These are phyloP conservation scores for Glycine latifolia DNA, from an alignment of 306 rosid species.

Conservation along the genomic window DNA sequence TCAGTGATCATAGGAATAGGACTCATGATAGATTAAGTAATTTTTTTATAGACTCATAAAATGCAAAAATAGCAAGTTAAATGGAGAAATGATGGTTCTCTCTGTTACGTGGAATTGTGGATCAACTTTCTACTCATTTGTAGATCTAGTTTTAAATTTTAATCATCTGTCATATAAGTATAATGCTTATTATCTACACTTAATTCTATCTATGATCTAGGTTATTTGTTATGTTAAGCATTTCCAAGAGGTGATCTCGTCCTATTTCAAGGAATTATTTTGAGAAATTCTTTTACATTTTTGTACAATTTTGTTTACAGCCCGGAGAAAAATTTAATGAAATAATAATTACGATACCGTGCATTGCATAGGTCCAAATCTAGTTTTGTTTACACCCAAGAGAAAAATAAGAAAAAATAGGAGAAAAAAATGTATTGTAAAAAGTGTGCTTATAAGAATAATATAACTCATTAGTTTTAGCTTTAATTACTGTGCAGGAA, in stretches of 20 bases:
- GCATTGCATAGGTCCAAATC: no score
- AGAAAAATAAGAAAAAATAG: no score
- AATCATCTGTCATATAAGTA: not conserved
- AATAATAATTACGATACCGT: no score
- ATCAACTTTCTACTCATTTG: no score
- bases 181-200: not conserved
- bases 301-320: not conserved
- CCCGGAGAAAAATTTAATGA: no score
- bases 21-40: no score
- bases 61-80: no score
- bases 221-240: not conserved
- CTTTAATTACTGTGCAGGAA: slow-evolving; percentile 57
- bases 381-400: no score
- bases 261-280: slow-evolving; percentile 8
- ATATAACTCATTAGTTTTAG: not conserved
- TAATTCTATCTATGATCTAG: not conserved
- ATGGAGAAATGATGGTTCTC: not conserved
- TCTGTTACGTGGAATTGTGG: not conserved
- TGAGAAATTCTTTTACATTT: not conserved
- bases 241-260: not conserved
- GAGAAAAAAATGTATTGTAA: not conserved
- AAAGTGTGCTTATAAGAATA: not conserved
- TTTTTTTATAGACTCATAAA: no score
- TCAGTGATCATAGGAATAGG: no score
- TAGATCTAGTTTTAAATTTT: not conserved